These are phyloP conservation scores for Apiotrichum domesticum DNA, from an alignment of 1,284 basidiomycete species.

Conservation along the genomic window DNA sequence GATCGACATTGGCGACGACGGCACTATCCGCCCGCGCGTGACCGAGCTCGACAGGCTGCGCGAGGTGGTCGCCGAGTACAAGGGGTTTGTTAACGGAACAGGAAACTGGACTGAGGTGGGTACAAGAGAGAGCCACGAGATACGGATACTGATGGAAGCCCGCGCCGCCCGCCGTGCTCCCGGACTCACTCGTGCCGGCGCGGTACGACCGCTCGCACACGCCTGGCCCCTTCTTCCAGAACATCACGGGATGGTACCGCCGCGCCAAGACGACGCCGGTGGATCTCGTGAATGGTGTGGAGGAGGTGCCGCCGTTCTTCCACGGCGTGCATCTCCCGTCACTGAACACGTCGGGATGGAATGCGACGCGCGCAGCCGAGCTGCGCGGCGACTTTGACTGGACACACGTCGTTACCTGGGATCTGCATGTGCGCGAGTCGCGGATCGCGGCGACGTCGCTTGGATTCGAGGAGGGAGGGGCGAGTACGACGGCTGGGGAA, in stretches of 20 bases:
- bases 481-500: background rate
- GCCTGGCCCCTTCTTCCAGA: conserved; percentile 27
- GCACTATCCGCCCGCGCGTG: conserved; percentile 25
- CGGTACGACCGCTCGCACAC: conserved; percentile 21
- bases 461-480: background rate
- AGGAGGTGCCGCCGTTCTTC: conserved; percentile 22
- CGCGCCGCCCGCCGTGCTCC: conserved; percentile 19
- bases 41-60: conserved; percentile 33
- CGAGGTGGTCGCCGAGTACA: conserved; percentile 28
- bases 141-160: conserved; percentile 17
- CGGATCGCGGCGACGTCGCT: background rate
- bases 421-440: conserved; percentile 39
- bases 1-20: conserved; percentile 33
- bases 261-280: conserved; percentile 28
- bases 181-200: conserved; percentile 27
- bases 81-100: conserved; percentile 30
- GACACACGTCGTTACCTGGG: conserved; percentile 27
- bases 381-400: conserved; percentile 38
- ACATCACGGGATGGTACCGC: conserved; percentile 46
- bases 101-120: conserved; percentile 40
- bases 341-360: conserved; percentile 26
- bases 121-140: background rate
- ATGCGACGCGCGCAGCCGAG: conserved; percentile 32
- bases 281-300: conserved; percentile 6
- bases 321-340: conserved; percentile 21